Percentiles rank a stretch among this genome's conserved stretches.
Evolutionary conservation across 257 asterid species (phyloP).

Genomic region (Coffea eugenioides): DNA sequence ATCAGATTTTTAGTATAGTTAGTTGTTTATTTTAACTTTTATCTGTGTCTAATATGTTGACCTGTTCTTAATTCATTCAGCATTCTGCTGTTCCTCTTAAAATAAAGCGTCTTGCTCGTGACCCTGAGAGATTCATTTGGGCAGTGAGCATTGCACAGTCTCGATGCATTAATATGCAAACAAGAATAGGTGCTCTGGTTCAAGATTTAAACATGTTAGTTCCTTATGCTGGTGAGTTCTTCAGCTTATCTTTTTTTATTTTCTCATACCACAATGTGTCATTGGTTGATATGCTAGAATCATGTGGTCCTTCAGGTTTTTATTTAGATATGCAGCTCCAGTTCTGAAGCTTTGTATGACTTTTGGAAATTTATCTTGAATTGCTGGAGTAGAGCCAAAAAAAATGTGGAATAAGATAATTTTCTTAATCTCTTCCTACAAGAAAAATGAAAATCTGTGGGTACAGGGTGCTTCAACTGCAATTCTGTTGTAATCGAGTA

Average conservation of each 20-base stretch:
- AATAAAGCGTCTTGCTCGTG: constrained; percentile 83
- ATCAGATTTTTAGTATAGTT: constrained; percentile 10
- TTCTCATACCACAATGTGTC: constrained; percentile 1
- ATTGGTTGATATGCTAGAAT: neutral
- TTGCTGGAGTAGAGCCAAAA: neutral
- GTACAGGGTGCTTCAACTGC: neutral
- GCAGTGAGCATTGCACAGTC: constrained; percentile 90
- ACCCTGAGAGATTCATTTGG: constrained; percentile 94
- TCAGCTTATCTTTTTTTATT: neutral
- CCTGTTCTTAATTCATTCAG: constrained; percentile 37
- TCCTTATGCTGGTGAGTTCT: constrained; percentile 95
- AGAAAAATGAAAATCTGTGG: neutral
- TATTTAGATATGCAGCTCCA: constrained; percentile 1
- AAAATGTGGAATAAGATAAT: neutral
- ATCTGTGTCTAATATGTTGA: constrained; percentile 13
- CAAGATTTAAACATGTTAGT: constrained; percentile 86
- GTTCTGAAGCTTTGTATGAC: neutral
- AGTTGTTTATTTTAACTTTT: neutral
- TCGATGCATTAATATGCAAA: constrained; percentile 69
- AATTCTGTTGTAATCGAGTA: neutral
- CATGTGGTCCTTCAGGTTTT: neutral
- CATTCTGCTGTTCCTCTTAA: constrained; percentile 93
- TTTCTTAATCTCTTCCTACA: neutral
- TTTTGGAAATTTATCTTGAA: neutral
- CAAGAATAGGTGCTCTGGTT: constrained; percentile 81